phyloP scores from a whole-genome alignment of 2,329 filamentous ascomycete genomes.

The Xylariaceae sp. region DNA sequence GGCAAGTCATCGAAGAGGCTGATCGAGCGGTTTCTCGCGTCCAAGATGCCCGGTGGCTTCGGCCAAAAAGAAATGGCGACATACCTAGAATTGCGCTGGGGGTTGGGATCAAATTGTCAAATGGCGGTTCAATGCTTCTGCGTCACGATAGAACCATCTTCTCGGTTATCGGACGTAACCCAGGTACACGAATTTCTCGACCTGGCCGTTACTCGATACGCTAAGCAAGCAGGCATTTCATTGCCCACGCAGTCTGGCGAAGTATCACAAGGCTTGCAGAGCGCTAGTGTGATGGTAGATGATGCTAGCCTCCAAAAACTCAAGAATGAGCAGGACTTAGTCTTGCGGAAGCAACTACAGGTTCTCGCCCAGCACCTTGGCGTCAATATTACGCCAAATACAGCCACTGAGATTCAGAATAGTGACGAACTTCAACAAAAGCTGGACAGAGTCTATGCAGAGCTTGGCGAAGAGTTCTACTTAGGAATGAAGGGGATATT shows the following conservation, averaged over 20 bases:
- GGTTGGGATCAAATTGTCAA: slow-evolving; percentile 82
- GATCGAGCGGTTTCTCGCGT: slow-evolving; percentile 92
- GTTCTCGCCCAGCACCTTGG: slow-evolving; percentile 94
- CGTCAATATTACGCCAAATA: slow-evolving; percentile 86
- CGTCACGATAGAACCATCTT: slow-evolving; percentile 88
- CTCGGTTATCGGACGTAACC: slow-evolving; percentile 84
- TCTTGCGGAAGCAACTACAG: slow-evolving; percentile 99
- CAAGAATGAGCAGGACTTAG: slow-evolving; percentile 91
- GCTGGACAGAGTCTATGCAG: slow-evolving; percentile 89
- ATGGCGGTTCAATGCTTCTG: slow-evolving; percentile 87
- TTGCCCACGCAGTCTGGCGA: slow-evolving; percentile 79
- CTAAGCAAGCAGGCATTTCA: slow-evolving; percentile 79
- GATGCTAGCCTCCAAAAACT: slow-evolving; percentile 94
- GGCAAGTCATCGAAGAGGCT: slow-evolving; percentile 95
- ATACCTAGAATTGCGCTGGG: slow-evolving; percentile 94
- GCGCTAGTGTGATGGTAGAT: slow-evolving; percentile 98
- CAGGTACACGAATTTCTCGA: slow-evolving; percentile 95
- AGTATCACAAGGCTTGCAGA: slow-evolving; percentile 66
- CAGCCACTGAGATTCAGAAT: slow-evolving; percentile 87
- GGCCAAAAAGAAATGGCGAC: slow-evolving; percentile 96
- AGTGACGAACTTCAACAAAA: slow-evolving; percentile 89
- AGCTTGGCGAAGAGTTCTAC: slow-evolving; percentile 96
- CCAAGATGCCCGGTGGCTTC: slow-evolving; percentile 99
- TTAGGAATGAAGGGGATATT: slow-evolving; percentile 93
- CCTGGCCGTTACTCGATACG: slow-evolving; percentile 87